Conservation (phyloP, 2,329 filamentous ascomycete genomes). For the Cordyceps farinosa region DNA sequence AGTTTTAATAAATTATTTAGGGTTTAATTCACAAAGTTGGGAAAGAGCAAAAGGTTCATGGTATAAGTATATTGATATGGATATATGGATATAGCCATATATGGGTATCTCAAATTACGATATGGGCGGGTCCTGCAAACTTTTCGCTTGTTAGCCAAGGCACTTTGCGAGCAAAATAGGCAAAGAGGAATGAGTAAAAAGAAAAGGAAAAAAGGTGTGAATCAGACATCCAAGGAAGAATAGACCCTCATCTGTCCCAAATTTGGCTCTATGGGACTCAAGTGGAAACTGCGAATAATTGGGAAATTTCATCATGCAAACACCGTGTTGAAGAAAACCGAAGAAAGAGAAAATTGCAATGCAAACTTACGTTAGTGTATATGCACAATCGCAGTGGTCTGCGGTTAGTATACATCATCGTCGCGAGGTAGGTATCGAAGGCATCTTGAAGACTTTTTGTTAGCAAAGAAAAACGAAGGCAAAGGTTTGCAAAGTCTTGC, state of each 20-base stretch:
- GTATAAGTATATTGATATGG: too few species aligned
- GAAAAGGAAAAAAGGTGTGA: conserved; percentile 25
- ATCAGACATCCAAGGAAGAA: conserved; percentile 78
- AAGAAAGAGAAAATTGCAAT: conserved; percentile 18
- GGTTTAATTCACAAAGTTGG: too few species aligned
- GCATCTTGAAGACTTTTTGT: conserved; percentile 1
- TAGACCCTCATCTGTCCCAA: conserved; percentile 65
- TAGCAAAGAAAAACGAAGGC: not conserved
- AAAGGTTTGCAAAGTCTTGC: conserved; percentile 19
- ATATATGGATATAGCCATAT: conserved; percentile 6
- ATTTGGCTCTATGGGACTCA: conserved; percentile 67
- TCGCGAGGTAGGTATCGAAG: not conserved
- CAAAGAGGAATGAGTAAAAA: conserved; percentile 3
- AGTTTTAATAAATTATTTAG: too few species aligned
- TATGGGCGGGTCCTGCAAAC: conserved; percentile 15
- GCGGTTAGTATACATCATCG: conserved; percentile 1
- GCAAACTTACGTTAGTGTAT: conserved; percentile 17
- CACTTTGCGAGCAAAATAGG: not conserved
- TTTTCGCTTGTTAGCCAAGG: conserved; percentile 26
- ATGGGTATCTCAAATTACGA: not conserved
- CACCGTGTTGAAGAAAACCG: conserved; percentile 16
- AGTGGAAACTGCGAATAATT: conserved; percentile 88
- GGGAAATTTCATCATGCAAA: conserved; percentile 68
- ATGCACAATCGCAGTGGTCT: not conserved
- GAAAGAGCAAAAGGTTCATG: too few species aligned